Conservation (phyloP, 1,139 yeast species). For the Saccharomycopsis phalli region DNA sequence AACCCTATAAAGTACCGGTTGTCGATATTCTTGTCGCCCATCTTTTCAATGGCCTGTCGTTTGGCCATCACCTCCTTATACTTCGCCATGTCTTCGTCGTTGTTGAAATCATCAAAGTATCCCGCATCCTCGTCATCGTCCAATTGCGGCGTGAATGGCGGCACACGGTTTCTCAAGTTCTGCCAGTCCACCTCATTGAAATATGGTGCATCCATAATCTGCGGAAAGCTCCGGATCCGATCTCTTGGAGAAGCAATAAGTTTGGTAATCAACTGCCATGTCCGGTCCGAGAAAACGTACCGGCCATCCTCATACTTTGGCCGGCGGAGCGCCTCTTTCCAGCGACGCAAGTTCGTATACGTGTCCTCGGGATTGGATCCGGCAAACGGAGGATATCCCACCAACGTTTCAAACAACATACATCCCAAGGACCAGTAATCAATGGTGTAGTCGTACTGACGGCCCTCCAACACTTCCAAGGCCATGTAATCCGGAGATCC, state of each 20-base stretch:
- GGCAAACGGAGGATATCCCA: slow-evolving; percentile 95
- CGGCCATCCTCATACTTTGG: slow-evolving; percentile 92
- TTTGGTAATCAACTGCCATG: slow-evolving; percentile 81
- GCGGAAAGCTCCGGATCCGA: slow-evolving; percentile 70
- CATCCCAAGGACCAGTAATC: slow-evolving; percentile 99
- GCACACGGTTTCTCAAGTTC: slow-evolving; percentile 54
- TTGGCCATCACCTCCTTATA: slow-evolving; percentile 94
- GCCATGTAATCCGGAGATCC: slow-evolving; percentile 99
- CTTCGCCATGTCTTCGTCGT: slow-evolving; percentile 94
- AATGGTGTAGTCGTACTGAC: slow-evolving; percentile 87
- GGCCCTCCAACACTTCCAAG: slow-evolving; percentile 89
- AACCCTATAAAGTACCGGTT: slow-evolving; percentile 86
- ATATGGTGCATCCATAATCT: slow-evolving; percentile 70
- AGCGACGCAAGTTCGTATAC: slow-evolving; percentile 83
- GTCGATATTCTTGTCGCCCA: slow-evolving; percentile 60
- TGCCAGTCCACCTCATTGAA: slow-evolving; percentile 81
- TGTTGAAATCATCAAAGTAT: slow-evolving; percentile 94
- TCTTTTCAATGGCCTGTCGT: slow-evolving; percentile 72
- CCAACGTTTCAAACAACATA: slow-evolving; percentile 82
- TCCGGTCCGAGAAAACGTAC: slow-evolving; percentile 88
- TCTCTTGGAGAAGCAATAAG: slow-evolving; percentile 73
- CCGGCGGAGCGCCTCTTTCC: slow-evolving; percentile 81
- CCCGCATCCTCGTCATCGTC: slow-evolving; percentile 98
- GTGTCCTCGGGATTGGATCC: slow-evolving; percentile 94
- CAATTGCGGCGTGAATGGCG: slow-evolving; percentile 95